These are phyloP conservation scores for Chenopodium suecicum DNA, from an alignment of 148 eudicot genomes.

Conservation along the genomic window DNA sequence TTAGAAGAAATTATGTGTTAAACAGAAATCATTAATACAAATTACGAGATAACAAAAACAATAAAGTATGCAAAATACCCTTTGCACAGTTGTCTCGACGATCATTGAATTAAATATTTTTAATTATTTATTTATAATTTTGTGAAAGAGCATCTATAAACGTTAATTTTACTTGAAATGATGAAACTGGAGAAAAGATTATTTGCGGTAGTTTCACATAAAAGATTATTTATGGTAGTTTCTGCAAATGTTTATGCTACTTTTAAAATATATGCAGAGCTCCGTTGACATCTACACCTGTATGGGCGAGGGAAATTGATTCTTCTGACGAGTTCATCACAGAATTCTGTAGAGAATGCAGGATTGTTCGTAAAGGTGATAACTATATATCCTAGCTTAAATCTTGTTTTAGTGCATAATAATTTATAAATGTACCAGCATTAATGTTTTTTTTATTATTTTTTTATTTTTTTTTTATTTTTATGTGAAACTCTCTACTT, in stretches of 20 bases:
- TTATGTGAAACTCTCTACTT: background rate
- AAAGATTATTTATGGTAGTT: background rate
- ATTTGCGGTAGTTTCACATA: background rate
- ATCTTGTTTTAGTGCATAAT: background rate
- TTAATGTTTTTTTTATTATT: too few species aligned
- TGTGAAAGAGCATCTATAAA: background rate
- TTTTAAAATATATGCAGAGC: conserved; percentile 59
- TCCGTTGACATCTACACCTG: conserved; percentile 87
- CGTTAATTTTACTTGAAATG: background rate
- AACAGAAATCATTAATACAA: background rate
- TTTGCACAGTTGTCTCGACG: background rate
- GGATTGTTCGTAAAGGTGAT: conserved; percentile 96
- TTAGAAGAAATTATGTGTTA: too few species aligned
- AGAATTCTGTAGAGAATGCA: conserved; percentile 98
- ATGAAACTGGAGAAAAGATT: background rate
- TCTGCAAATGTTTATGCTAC: conserved; percentile 25
- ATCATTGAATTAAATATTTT: background rate
- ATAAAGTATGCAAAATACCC: background rate
- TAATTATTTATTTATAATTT: too few species aligned
- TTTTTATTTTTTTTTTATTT: background rate
- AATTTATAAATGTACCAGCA: background rate
- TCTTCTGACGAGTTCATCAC: conserved; percentile 94
- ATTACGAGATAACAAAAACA: background rate
- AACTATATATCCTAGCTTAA: background rate
- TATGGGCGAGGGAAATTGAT: conserved; percentile 89